Evolutionary conservation across 1,139 yeast species (phyloP), one percentile per base, ranked within the genome.

Genomic region (Scheffersomyces insectosa): DNA sequence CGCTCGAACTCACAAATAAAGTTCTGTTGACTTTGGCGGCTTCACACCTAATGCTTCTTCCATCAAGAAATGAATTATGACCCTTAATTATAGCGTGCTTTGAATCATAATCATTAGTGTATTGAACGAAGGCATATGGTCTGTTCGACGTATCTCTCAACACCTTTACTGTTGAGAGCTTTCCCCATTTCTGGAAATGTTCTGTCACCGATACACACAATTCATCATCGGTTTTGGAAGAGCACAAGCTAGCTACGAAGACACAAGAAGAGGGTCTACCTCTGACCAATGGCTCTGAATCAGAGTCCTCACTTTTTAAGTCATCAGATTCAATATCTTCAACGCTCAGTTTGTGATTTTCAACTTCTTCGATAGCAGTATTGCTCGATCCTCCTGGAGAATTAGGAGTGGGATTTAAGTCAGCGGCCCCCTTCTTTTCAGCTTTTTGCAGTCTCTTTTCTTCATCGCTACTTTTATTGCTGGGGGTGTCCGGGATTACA

Each of bases 101-200:
- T 8, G 96, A 91, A 50, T 87, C 95, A 5, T 68, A 70, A 48
- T 86, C 95, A 43, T 71, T 81, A 11, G 81, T 71, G 60, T 86
- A 89, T 64, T 91, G 97, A 36, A 90, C 97, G 73, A 91, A 91
- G 0, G 97, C 97, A 62, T 91, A 91, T 0, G 98, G 98, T 35
- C 97, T 76, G 60, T 87, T 86, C 28, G 81, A 72, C 14, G 85
- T 80, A 66, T 91, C 97, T 42, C 97, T 74, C 48, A 90, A 75
- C 3, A 90, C 96, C 57, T 91, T 90, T n/a, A 88, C 96, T 14
- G 85, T 70, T 6, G 82, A 71, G 36, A 87, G 68, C 30, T 74
- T 68, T 10, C 96, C 96, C 83, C 85, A 88, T 62, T 79, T 70
- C 43, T 65, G 60, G 51, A 85, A 85, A 56, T 81, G 86, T 12